Evolutionary conservation across 805 yeast genomes (phyloP).

Genomic region (Saturnispora mendoncae): DNA sequence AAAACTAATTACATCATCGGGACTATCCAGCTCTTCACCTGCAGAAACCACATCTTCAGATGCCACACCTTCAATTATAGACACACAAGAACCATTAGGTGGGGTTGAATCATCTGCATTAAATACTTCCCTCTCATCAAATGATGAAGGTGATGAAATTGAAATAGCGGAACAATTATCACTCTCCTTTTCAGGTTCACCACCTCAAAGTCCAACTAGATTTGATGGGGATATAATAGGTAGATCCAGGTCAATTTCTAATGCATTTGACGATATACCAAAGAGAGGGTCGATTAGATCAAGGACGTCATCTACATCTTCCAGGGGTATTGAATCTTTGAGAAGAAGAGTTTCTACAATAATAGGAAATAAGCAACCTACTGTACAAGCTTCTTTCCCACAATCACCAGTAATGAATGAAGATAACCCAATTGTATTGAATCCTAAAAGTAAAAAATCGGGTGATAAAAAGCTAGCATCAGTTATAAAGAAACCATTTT

Average conservation of each 20-base stretch:
- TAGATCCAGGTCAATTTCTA: not conserved
- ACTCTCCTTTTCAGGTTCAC: not conserved
- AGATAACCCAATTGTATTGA: not conserved
- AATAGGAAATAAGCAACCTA: not conserved
- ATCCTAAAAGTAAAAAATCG: not conserved
- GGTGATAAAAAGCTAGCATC: constrained; percentile 44
- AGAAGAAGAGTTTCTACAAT: not conserved
- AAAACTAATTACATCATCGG: not conserved
- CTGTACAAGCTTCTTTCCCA: not conserved
- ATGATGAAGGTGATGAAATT: not conserved
- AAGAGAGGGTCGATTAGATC: not conserved
- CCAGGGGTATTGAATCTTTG: not conserved
- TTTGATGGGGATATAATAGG: not conserved
- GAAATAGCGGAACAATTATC: not conserved
- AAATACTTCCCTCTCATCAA: not conserved
- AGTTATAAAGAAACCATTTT: constrained; percentile 52
- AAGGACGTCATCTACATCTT: not conserved
- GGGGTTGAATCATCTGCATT: not conserved
- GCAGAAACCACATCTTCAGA: not conserved
- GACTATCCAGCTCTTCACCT: not conserved
- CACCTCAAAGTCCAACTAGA: not conserved
- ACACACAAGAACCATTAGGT: not conserved
- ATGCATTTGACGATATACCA: not conserved
- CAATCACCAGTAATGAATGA: not conserved
- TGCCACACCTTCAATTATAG: not conserved